Base-by-base conservation (phyloP, 108 stramenopile species). In the Poteriospumella lacustris region DNA sequence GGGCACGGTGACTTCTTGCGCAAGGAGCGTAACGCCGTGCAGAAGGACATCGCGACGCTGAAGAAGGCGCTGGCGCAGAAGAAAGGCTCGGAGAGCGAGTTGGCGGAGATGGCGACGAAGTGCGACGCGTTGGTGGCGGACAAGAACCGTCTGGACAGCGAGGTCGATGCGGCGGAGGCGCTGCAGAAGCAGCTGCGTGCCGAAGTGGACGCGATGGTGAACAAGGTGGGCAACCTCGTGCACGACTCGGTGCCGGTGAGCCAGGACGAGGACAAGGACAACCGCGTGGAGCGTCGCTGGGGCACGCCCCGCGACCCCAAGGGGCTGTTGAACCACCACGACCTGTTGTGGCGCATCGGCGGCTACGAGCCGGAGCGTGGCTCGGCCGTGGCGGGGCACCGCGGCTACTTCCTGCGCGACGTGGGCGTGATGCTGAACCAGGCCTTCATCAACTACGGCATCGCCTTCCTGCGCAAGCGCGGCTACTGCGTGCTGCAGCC, bases 331-430 rank as follows among this genome's bases (percentile, higher is more conserved):
- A 52, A 73, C 36, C 96, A 99, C 87, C 96, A 99, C 87, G 95
- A 99, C 36, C 33, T 62, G 28, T 24, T 60, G 12, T 59, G 59
- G 58, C 89, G 94, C 34, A 96, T 99, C 81, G 97, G 91, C 5
- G 98, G 99, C 0, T 99, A 97, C 83, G 99, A 99, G 88, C 97
- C 99, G 40, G 84, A 84, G 34, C 86, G 96, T 44, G 99, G 99
- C 43, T 87, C 87, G 75, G 79, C 88, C 2, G 96, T 97, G 34
- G 97, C 95, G 24, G 99, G 99, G 2, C 96, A 98, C 81, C 90
- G 97, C 1, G 96, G 91, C 26, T 99, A 99, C 90, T 99, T 98
- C 84, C 84, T 99, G 75, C 93, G 93, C 56, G 96, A 98, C 81
- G 92, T 92, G 0, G 97, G 97, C 19, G 92, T 97, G 29, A 75